Base-by-base conservation (phyloP, 1,139 yeast species). In the Meyerozyma smithsonii region DNA sequence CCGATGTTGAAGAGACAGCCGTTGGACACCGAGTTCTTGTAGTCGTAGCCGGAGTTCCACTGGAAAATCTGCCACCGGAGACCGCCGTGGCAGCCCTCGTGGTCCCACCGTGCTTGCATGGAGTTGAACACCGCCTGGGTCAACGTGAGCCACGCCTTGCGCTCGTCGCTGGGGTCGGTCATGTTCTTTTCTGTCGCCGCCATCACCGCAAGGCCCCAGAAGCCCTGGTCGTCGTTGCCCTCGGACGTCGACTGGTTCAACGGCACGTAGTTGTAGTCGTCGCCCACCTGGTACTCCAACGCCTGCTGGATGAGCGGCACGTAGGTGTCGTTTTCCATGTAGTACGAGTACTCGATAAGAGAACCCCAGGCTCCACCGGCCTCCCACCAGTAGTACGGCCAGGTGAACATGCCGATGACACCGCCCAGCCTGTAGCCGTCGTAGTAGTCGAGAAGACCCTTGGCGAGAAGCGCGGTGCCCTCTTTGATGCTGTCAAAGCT, bases 351-450 rank as follows among this genome's bases (percentile, higher is more conserved):
- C 56, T 84, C 90, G 39, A 87, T 64, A 63, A 87, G 54, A 8
- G 87, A 75, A 10, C 90, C 92, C 79, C 87, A 82, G 1, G 86
- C 88, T 43, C 88, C 95, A 47, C 95, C 96, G 35, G 94, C 92
- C 64, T 84, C 86, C 95, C 96, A 88, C 96, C 96, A 88, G 68
- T 84, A 86, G 65, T 84, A 85, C 2, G 95, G 95, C 46, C 69
- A 57, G 14, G 72, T 65, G 58, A 88, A 87, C 83, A 79, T 76
- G 26, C 96, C 96, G 20, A 85, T 74, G 8, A 83, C 75, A 28
- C 89, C 85, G 33, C 96, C 96, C 41, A 69, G 62, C 24, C 67
- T 59, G 36, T 64, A 52, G 14, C 92, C 92, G 25, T 73, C 76
- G 58, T 86, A 84, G 58, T 87, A 87, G 59, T 81, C 79, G 66